A percentile compares a stretch with the other conserved stretches of the same genome.
Evolutionary conservation across 2,329 filamentous ascomycete genomes (phyloP).

Genomic region (Aciculosporium take): DNA sequence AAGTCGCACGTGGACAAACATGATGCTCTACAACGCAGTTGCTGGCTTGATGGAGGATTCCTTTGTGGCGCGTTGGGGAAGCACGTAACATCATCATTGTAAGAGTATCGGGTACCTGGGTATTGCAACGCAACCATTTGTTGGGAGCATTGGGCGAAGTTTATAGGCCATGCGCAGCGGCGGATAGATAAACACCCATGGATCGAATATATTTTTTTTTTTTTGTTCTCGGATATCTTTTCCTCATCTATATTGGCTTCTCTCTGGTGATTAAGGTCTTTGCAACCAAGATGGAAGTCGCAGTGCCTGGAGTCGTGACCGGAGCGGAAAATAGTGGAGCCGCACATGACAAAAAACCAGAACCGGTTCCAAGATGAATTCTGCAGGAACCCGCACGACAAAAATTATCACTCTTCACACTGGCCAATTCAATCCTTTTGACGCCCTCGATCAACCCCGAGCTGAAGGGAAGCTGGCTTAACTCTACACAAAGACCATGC

Average conservation of each 20-base stretch:
- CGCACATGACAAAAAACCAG: background rate
- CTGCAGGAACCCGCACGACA: background rate
- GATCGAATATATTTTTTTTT: background rate
- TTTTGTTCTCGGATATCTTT: background rate
- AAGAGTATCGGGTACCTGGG: background rate
- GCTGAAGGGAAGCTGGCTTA: background rate
- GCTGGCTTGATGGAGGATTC: background rate
- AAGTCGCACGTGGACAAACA: background rate
- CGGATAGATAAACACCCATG: background rate
- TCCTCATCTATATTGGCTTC: no score
- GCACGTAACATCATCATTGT: background rate
- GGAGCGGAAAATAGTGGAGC: conserved; percentile 5
- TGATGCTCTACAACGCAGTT: background rate
- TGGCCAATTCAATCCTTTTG: no score
- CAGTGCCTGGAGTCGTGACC: background rate
- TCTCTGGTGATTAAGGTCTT: no score
- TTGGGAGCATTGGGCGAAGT: background rate
- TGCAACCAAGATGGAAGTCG: no score
- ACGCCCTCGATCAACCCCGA: no score
- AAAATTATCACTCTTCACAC: background rate
- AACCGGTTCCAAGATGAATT: background rate
- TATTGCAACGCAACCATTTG: no score
- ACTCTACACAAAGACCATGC: conserved; percentile 2
- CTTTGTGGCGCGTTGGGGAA: background rate
- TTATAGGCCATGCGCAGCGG: background rate